Evolutionary conservation across 768 basidiomycete species (phyloP), one percentile per base, ranked within the genome.

Genomic region (Lactarius quietus): DNA sequence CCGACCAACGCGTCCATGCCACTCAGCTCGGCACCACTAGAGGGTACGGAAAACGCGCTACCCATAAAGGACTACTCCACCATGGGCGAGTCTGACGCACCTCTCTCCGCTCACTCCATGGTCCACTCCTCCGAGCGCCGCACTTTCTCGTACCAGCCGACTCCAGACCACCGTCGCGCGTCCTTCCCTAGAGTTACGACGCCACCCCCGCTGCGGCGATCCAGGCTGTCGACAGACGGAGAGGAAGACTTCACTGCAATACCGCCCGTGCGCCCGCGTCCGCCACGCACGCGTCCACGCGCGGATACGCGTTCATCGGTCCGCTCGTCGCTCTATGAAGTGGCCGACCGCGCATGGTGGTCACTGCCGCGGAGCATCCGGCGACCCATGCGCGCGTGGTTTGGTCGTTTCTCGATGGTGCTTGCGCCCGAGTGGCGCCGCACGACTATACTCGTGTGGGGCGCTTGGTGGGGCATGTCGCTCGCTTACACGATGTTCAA

Each of bases 401-500:
- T 84, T 68, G 83, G 84, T 65, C 82, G 90, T 15, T 77, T 95
- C 26, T 76, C 77, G 69, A 83, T 87, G 81, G 86, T 95, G 26
- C 78, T 95, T 20, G 76, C 82, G 29, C 88, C 89, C 0, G 85
- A 91, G 72, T 93, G 93, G 92, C 71, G 84, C 54, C 78, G 79
- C 68, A 92, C 88, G 60, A 93, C 93, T 26, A 15, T 93, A 64
- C 77, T 94, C 39, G 85, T 95, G 26, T 96, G 93, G 92, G 78
- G 75, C 0, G 76, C 81, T 10, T 96, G 94, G 94, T 84, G 81
- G 62, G 76, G 82, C 1, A 89, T 93, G 84, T 82, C 89, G 0
- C 80, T 93, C 20, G 90, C 86, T 0, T 93, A 87, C 71, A 94
- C 92, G 2, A 93, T 96, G 87, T 95, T 96, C 76, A 96, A 95